These are phyloP conservation scores for Saturnispora saitoi DNA, from an alignment of 805 yeast genomes.

Conservation along the genomic window DNA sequence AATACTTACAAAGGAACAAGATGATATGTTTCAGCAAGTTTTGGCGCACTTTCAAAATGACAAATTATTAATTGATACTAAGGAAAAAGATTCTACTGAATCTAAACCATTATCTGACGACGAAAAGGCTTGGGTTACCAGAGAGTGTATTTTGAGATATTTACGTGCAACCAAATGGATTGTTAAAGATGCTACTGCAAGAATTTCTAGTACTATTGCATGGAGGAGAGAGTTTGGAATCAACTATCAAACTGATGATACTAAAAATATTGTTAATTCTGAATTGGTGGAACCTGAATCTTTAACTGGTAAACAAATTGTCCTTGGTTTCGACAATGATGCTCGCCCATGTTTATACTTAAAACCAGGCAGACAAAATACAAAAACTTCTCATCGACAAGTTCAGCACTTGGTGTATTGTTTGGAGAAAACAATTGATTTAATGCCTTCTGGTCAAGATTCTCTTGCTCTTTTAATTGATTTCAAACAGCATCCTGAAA, in stretches of 20 bases:
- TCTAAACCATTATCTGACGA: constrained; percentile 31
- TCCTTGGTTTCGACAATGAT: constrained; percentile 84
- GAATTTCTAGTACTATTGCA: constrained; percentile 69
- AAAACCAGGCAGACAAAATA: constrained; percentile 93
- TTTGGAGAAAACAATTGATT: constrained; percentile 87
- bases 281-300: constrained; percentile 57
- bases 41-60: constrained; percentile 51
- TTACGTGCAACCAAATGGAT: constrained; percentile 93
- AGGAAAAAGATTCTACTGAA: constrained; percentile 36
- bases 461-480: constrained; percentile 86
- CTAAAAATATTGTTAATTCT: constrained; percentile 42
- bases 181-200: constrained; percentile 54
- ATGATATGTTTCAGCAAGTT: constrained; percentile 52
- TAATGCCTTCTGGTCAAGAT: constrained; percentile 96
- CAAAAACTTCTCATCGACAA: constrained; percentile 81
- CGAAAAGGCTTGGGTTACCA: constrained; percentile 89
- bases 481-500: constrained; percentile 69
- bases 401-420: constrained; percentile 92
- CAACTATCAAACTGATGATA: constrained; percentile 35
- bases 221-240: constrained; percentile 96
- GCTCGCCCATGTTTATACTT: constrained; percentile 87
- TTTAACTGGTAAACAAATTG: constrained; percentile 86
- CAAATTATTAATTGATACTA: constrained; percentile 39
- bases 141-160: constrained; percentile 85
- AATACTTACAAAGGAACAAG: constrained; percentile 45